Evolutionary conservation across 1,139 yeast genomes (phyloP).

Genomic region (Pichia terricola): DNA sequence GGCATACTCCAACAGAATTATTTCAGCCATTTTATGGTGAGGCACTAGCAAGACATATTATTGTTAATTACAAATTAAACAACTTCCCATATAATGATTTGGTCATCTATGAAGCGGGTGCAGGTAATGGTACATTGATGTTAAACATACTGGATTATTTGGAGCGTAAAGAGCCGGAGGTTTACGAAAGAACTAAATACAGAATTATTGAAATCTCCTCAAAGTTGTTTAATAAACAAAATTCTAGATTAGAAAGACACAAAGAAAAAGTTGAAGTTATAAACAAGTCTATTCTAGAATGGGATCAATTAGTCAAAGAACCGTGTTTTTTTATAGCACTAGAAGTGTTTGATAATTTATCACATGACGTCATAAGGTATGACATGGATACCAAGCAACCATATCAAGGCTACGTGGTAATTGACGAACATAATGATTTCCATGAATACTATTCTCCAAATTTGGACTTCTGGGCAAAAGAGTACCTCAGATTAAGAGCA

Average conservation of each 20-base stretch:
- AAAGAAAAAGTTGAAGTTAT: conserved; percentile 52
- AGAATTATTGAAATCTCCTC: conserved; percentile 70
- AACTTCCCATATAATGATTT: conserved; percentile 59
- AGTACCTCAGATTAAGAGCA: conserved; percentile 47
- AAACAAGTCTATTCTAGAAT: conserved; percentile 67
- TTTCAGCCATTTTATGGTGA: conserved; percentile 81
- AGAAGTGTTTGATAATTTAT: conserved; percentile 78
- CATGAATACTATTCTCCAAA: conserved; percentile 66
- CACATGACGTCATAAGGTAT: conserved; percentile 75
- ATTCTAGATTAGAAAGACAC: conserved; percentile 26
- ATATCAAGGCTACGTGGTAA: conserved; percentile 67
- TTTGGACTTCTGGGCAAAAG: conserved; percentile 51
- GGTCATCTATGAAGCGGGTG: conserved; percentile 79
- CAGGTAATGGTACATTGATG: conserved; percentile 87
- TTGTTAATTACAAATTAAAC: conserved; percentile 59
- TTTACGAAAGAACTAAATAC: conserved; percentile 58
- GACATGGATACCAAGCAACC: conserved; percentile 63
- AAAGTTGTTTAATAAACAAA: conserved; percentile 58
- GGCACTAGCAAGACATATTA: conserved; percentile 65
- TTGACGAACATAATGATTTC: conserved; percentile 69
- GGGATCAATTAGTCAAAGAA: conserved; percentile 54
- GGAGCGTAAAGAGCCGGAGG: conserved; percentile 56
- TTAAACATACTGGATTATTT: conserved; percentile 63
- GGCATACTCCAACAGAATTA: conserved; percentile 89
- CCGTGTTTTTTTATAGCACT: conserved; percentile 76